phyloP scores from a whole-genome alignment of 2,329 filamentous ascomycete genomes.

The Blumeriella jaapii region DNA sequence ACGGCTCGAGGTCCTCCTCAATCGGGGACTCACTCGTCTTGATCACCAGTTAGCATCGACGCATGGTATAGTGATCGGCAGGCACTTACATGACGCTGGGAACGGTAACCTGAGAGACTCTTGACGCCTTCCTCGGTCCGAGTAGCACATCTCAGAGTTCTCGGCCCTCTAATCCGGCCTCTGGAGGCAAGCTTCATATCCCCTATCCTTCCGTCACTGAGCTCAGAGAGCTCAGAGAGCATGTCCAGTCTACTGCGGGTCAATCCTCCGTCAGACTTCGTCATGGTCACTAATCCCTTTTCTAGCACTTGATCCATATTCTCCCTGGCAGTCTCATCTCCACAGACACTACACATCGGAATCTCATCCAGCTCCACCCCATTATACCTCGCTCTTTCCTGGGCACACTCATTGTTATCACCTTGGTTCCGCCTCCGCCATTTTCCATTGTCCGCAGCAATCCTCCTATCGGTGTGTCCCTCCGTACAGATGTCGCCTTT shows the following conservation, averaged over 20 bases:
- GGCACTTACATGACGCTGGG: constrained; percentile 1
- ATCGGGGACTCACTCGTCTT: background rate
- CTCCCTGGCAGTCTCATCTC: constrained; percentile 28
- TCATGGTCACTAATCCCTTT: constrained; percentile 34
- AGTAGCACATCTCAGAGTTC: constrained; percentile 3
- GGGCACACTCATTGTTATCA: constrained; percentile 4
- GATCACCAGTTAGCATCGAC: too few species aligned
- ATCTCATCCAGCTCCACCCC: constrained; percentile 34
- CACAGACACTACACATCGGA: constrained; percentile 39
- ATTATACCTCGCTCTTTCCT: constrained; percentile 5
- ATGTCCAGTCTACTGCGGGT: constrained; percentile 34
- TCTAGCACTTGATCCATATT: constrained; percentile 28
- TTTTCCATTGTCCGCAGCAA: constrained; percentile 3
- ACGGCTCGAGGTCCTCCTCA: constrained; percentile 6
- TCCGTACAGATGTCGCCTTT: background rate
- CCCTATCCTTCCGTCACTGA: constrained; percentile 11
- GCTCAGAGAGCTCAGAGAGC: constrained; percentile 17
- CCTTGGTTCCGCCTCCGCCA: constrained; percentile 2
- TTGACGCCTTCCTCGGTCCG: constrained; percentile 8
- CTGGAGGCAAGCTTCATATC: constrained; percentile 4
- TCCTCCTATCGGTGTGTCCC: constrained; percentile 5
- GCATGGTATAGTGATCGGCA: too few species aligned
- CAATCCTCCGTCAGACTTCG: constrained; percentile 36
- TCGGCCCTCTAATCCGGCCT: background rate
- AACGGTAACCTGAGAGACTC: constrained; percentile 8